Conservation (phyloP, 2,329 filamentous ascomycete species). For the Ramularia endophylla region DNA sequence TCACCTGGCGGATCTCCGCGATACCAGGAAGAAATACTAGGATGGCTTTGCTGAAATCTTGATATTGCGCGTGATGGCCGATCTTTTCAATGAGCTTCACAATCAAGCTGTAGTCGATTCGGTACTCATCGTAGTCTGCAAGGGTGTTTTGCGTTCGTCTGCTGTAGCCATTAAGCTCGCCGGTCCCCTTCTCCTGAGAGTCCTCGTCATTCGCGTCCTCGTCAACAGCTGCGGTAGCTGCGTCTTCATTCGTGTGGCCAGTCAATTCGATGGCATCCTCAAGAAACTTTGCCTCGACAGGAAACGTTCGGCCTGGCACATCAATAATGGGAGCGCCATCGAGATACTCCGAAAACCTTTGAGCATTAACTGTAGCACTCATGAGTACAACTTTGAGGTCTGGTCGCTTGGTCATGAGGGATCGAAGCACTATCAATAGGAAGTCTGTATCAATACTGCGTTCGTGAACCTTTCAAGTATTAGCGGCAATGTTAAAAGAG, state of each 20-base stretch:
- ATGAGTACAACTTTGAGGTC: constrained; percentile 92
- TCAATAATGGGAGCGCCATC: constrained; percentile 79
- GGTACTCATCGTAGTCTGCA: constrained; percentile 78
- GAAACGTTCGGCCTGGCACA: constrained; percentile 89
- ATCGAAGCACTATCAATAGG: constrained; percentile 82
- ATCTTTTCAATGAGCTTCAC: constrained; percentile 72
- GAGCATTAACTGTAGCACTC: constrained; percentile 94
- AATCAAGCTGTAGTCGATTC: constrained; percentile 83
- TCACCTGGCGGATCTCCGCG: constrained; percentile 63
- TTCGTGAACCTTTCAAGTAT: constrained; percentile 62
- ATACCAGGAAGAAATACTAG: constrained; percentile 94
- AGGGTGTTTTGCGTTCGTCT: constrained; percentile 68
- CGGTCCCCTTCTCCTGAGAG: constrained; percentile 37
- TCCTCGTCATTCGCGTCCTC: constrained; percentile 41
- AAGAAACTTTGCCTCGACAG: constrained; percentile 78
- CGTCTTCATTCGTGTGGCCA: constrained; percentile 61
- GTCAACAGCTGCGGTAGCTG: constrained; percentile 43
- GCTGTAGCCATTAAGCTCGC: constrained; percentile 67
- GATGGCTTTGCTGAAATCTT: constrained; percentile 77
- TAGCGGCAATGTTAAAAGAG: no score
- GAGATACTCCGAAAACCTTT: constrained; percentile 84
- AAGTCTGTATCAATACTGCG: constrained; percentile 96
- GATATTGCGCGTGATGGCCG: constrained; percentile 60
- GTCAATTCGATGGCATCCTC: constrained; percentile 91
- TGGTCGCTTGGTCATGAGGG: constrained; percentile 67